These are phyloP conservation scores for Eucalyptus cloeziana DNA, from an alignment of 345 rosid genomes.

Conservation along the genomic window DNA sequence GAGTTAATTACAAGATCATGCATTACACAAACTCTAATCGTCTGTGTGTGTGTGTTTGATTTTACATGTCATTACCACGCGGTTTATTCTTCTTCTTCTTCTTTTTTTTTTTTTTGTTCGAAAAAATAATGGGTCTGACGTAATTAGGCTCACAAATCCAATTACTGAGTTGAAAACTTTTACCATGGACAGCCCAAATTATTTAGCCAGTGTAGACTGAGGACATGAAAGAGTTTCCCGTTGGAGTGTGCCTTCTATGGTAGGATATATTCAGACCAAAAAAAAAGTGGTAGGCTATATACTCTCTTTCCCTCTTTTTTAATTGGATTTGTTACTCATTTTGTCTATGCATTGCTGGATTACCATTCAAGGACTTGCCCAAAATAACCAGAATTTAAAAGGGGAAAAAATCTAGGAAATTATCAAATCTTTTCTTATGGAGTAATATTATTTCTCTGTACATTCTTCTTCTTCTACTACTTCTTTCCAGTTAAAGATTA, in stretches of 20 bases:
- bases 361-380: not conserved
- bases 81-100: not conserved
- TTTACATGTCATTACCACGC: not conserved
- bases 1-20: not conserved
- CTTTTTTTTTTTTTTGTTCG: too few relatives aligned
- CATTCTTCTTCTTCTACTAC: not conserved
- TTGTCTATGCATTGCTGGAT: not conserved
- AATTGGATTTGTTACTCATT: not conserved
- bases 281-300: not conserved
- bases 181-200: not conserved
- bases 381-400: not conserved
- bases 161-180: not conserved
- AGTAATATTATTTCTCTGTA: not conserved
- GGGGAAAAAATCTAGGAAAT: not conserved
- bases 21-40: not conserved
- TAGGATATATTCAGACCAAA: not conserved
- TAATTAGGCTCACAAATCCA: not conserved
- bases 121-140: not conserved
- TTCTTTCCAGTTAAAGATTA: not conserved
- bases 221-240: not conserved
- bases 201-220: not conserved
- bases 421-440: not conserved
- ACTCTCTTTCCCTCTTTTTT: not conserved
- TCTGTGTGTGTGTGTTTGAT: not conserved
- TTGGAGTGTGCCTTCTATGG: not conserved